These are phyloP conservation scores for Gnaphalium uliginosum DNA, from an alignment of 129 eudicot genomes.

Conservation along the genomic window DNA sequence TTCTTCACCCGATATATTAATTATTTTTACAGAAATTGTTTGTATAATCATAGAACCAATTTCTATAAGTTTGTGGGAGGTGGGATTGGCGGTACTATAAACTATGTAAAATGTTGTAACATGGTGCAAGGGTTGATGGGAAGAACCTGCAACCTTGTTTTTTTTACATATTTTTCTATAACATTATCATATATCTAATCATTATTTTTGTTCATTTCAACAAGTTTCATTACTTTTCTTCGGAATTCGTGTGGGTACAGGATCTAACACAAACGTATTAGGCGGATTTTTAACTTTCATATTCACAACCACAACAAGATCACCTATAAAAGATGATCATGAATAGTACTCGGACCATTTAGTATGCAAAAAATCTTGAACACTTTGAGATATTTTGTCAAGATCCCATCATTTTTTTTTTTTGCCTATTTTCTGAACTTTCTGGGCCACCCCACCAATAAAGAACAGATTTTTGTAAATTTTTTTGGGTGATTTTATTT, in stretches of 20 bases:
- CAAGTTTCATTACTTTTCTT: constrained; percentile 17
- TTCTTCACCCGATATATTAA: constrained; percentile 41
- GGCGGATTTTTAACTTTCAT: background rate
- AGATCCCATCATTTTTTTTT: background rate
- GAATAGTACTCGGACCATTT: constrained; percentile 5
- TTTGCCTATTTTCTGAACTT: constrained; percentile 9
- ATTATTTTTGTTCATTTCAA: constrained; percentile 30
- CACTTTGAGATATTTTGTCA: constrained; percentile 26
- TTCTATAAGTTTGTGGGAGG: constrained; percentile 26
- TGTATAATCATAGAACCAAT: constrained; percentile 54
- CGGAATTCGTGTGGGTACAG: constrained; percentile 9
- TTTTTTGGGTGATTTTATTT: constrained; percentile 29
- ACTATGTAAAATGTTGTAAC: constrained; percentile 39
- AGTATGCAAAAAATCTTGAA: constrained; percentile 20
- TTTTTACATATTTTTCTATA: constrained; percentile 25
- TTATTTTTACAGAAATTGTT: constrained; percentile 39
- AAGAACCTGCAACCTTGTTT: constrained; percentile 18
- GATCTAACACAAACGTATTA: constrained; percentile 18
- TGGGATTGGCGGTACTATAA: constrained; percentile 1
- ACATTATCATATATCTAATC: constrained; percentile 41
- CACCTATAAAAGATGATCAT: constrained; percentile 8
- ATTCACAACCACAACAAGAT: background rate
- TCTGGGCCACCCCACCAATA: constrained; percentile 26
- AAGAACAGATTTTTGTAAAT: constrained; percentile 8
- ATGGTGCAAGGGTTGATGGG: constrained; percentile 23